phyloP scores from a whole-genome alignment of 495 filamentous ascomycete species.

The Thermothielavioides terrestris region DNA sequence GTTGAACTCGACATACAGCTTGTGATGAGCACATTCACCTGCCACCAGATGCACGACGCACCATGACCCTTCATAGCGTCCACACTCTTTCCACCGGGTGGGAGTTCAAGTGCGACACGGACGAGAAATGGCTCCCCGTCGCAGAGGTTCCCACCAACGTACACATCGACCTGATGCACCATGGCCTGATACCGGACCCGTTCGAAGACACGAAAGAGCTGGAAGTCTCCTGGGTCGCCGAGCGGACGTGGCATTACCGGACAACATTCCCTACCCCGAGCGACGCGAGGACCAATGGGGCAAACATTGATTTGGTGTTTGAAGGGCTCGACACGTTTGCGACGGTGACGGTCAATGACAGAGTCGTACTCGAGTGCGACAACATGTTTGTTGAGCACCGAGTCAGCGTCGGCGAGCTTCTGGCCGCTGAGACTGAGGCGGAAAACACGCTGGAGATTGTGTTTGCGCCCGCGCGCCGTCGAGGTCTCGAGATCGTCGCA shows the following conservation, averaged over 20 bases:
- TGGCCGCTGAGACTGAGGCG: conserved; percentile 1
- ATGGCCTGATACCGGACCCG: conserved; percentile 46
- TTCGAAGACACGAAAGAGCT: conserved; percentile 63
- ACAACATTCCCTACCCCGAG: conserved; percentile 34
- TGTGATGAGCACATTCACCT: too few species aligned
- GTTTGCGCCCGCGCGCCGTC: conserved; percentile 36
- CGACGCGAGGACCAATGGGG: background rate
- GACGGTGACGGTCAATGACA: conserved; percentile 54
- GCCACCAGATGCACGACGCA: too few species aligned
- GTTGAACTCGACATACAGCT: too few species aligned
- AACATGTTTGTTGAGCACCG: conserved; percentile 62
- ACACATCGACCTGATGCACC: conserved; percentile 19
- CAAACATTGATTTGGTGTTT: conserved; percentile 50
- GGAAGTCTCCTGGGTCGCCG: conserved; percentile 58
- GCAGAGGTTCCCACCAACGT: conserved; percentile 16
- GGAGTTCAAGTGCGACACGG: conserved; percentile 11
- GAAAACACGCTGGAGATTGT: conserved; percentile 31
- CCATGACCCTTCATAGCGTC: background rate
- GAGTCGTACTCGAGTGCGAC: conserved; percentile 47
- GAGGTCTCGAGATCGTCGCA: conserved; percentile 31
- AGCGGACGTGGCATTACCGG: conserved; percentile 53
- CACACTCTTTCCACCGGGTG: conserved; percentile 9
- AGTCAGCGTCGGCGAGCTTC: conserved; percentile 19
- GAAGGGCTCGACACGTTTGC: conserved; percentile 70
- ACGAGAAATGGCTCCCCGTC: conserved; percentile 16